A percentile compares a stretch with the other conserved stretches of the same genome.
phyloP scores from a whole-genome alignment of 257 asterid species.

The Verbena officinalis region DNA sequence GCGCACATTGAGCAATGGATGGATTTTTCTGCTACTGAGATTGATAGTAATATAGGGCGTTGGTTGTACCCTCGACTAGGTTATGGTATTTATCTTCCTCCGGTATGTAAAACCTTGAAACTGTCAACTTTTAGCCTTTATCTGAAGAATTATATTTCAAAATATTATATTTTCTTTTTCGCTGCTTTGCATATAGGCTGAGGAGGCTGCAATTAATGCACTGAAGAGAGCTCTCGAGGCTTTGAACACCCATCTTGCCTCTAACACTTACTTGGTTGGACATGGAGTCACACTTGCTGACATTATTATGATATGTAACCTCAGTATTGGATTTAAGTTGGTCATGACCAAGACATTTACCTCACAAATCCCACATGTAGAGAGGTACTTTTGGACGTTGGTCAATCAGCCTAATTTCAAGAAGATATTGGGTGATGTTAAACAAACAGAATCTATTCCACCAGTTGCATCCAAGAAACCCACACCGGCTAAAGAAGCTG shows the following conservation, averaged over 20 bases:
- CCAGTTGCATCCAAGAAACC: conserved; percentile 65
- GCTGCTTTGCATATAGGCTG: conserved; percentile 50
- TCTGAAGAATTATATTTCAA: background rate
- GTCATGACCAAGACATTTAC: conserved; percentile 78
- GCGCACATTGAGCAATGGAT: conserved; percentile 84
- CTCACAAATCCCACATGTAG: conserved; percentile 77
- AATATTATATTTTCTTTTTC: background rate
- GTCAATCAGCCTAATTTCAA: conserved; percentile 72
- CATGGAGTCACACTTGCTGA: conserved; percentile 76
- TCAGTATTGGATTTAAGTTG: conserved; percentile 47
- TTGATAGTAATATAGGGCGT: conserved; percentile 45
- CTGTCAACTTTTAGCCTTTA: conserved; percentile 2
- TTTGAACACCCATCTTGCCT: conserved; percentile 69
- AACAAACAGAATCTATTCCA: conserved; percentile 62
- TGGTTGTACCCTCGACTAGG: conserved; percentile 84
- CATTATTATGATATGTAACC: conserved; percentile 64
- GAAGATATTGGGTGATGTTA: conserved; percentile 59
- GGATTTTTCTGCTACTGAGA: conserved; percentile 70
- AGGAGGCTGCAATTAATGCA: conserved; percentile 61
- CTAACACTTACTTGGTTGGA: conserved; percentile 81
- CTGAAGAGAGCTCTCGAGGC: conserved; percentile 76
- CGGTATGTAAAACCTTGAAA: conserved; percentile 41
- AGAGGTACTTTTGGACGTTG: conserved; percentile 86
- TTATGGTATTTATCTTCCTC: conserved; percentile 43
- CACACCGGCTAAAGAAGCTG: conserved; percentile 63